Conservation (phyloP, 208 protist genomes). For the Porcisia deanei region DNA sequence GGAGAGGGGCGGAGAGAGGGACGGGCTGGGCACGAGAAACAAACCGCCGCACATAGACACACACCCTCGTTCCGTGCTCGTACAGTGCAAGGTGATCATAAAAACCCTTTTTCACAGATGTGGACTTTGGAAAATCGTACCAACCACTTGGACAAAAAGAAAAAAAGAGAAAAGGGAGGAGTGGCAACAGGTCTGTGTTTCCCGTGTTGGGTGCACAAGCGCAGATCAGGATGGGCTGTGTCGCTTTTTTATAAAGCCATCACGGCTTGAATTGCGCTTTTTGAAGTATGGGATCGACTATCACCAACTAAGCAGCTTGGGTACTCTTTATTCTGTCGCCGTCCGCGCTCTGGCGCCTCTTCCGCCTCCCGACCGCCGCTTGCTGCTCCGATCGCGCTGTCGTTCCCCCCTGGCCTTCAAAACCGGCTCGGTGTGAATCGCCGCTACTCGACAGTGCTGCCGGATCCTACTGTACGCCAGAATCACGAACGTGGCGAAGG, state of each 20-base stretch:
- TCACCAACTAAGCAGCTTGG: constrained; percentile 8
- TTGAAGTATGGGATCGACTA: neutral
- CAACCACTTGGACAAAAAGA: no score
- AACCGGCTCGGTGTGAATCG: neutral
- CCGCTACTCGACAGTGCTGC: neutral
- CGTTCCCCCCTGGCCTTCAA: constrained; percentile 14
- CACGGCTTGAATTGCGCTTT: neutral
- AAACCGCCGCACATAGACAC: no score
- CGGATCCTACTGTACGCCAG: neutral
- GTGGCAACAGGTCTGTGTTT: no score
- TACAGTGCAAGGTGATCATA: no score
- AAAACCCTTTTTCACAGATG: no score
- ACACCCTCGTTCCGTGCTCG: no score
- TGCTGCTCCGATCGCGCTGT: constrained; percentile 10
- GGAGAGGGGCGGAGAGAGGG: no score
- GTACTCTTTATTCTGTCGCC: neutral
- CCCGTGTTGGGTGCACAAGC: no score
- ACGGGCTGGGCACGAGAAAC: no score
- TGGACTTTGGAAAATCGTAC: no score
- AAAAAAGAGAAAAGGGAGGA: no score
- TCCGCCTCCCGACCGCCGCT: neutral
- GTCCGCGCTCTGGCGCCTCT: constrained; percentile 2
- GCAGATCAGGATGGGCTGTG: neutral
- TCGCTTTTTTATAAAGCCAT: neutral
- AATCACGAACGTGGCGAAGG: constrained; percentile 4